phyloP scores from a whole-genome alignment of 2,329 filamentous ascomycete species.

The Penicillium griseofulvum region DNA sequence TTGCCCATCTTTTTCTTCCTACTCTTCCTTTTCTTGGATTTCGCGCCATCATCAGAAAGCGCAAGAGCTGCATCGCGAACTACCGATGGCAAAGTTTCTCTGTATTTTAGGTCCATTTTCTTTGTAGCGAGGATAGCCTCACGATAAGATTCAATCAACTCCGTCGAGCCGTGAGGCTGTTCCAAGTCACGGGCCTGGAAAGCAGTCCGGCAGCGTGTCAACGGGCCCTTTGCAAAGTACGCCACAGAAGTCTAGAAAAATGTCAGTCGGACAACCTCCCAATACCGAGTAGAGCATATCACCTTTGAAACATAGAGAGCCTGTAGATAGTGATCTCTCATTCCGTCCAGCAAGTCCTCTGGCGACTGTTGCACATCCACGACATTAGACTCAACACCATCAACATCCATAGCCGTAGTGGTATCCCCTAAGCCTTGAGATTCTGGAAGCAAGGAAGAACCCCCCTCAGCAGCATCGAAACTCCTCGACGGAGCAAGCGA shows the following conservation, averaged over 20 bases:
- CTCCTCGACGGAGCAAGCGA: slow-evolving; percentile 13
- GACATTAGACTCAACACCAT: slow-evolving; percentile 8
- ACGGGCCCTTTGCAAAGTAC: slow-evolving; percentile 52
- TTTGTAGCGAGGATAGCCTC: slow-evolving; percentile 45
- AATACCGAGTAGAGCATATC: background rate
- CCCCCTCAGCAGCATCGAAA: background rate
- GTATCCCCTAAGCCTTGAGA: slow-evolving; percentile 16
- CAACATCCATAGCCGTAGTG: slow-evolving; percentile 12
- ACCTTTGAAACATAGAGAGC: slow-evolving; percentile 47
- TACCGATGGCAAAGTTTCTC: slow-evolving; percentile 42
- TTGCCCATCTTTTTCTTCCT: slow-evolving; percentile 47
- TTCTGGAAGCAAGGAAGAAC: slow-evolving; percentile 7
- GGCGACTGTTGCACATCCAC: slow-evolving; percentile 28
- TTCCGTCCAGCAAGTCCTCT: slow-evolving; percentile 36
- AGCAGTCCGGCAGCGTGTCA: slow-evolving; percentile 46
- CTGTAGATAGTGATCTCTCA: slow-evolving; percentile 44
- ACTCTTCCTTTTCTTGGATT: slow-evolving; percentile 32
- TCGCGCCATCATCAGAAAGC: slow-evolving; percentile 37
- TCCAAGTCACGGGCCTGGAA: slow-evolving; percentile 32
- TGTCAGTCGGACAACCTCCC: slow-evolving; percentile 12
- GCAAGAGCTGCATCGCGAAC: slow-evolving; percentile 39
- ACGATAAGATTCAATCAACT: slow-evolving; percentile 41
- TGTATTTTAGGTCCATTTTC: slow-evolving; percentile 50
- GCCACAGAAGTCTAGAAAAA: slow-evolving; percentile 45
- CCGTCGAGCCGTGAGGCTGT: slow-evolving; percentile 21